Evolutionary conservation across 1,139 yeast genomes (phyloP).

Genomic region (Scheffersomyces segobiensis): DNA sequence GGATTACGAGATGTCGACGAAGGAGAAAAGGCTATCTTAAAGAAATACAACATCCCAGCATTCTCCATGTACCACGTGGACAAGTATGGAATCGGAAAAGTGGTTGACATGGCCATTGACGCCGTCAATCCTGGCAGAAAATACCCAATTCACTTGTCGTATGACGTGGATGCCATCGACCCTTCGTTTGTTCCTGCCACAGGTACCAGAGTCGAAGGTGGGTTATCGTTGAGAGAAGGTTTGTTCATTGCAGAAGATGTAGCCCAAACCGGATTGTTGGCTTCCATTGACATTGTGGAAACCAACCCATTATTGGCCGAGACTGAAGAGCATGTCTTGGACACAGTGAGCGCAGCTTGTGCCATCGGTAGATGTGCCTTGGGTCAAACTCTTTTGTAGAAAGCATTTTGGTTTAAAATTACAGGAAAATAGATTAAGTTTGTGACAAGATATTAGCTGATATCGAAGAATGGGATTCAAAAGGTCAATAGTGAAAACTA

Average conservation of each 20-base stretch:
- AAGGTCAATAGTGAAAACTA: neutral
- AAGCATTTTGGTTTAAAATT: neutral
- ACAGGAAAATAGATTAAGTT: neutral
- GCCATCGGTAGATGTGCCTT: slow-evolving; percentile 92
- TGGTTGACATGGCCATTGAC: slow-evolving; percentile 87
- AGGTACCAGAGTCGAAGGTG: slow-evolving; percentile 97
- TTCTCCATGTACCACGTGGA: slow-evolving; percentile 96
- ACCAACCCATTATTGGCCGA: slow-evolving; percentile 90
- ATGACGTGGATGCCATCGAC: slow-evolving; percentile 96
- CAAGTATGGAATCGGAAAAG: slow-evolving; percentile 88
- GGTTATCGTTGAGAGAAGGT: slow-evolving; percentile 91
- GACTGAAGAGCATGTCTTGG: slow-evolving; percentile 70
- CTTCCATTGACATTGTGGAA: slow-evolving; percentile 90
- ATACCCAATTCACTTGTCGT: slow-evolving; percentile 82
- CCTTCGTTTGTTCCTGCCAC: slow-evolving; percentile 95
- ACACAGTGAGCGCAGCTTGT: slow-evolving; percentile 87
- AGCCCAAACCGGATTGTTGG: slow-evolving; percentile 83
- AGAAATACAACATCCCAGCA: slow-evolving; percentile 74
- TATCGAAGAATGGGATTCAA: neutral
- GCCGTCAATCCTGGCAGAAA: slow-evolving; percentile 73
- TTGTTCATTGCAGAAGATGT: slow-evolving; percentile 88
- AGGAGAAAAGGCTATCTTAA: slow-evolving; percentile 76
- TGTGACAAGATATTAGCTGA: neutral
- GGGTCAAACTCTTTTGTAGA: slow-evolving; percentile 81
- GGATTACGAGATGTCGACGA: slow-evolving; percentile 93